A percentile compares a stretch with the other conserved stretches of the same genome.
phyloP scores from a whole-genome alignment of 2,329 filamentous ascomycete genomes.

The Xylariaceae sp. region DNA sequence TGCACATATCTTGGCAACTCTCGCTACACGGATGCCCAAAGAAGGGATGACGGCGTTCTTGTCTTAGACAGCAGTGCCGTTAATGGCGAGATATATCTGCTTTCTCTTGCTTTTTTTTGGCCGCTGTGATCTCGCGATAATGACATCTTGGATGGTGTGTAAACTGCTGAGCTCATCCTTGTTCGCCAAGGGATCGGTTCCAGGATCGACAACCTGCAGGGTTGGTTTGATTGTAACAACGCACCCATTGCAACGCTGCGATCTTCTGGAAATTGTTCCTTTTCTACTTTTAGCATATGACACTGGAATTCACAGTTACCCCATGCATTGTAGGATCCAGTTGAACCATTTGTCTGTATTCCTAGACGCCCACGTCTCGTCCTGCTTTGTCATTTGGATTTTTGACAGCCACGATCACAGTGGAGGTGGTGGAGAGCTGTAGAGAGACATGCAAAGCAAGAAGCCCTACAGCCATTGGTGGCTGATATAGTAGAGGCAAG shows the following conservation, averaged over 20 bases:
- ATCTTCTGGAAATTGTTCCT: constrained; percentile 31
- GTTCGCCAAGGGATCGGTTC: constrained; percentile 21
- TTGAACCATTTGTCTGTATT: background rate
- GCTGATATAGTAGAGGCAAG: constrained; percentile 1
- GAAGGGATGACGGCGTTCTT: constrained; percentile 4
- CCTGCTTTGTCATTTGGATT: background rate
- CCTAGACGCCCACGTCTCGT: background rate
- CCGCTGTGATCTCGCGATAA: background rate
- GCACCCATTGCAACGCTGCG: constrained; percentile 20
- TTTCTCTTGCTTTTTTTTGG: constrained; percentile 12
- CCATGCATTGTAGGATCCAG: constrained; percentile 1
- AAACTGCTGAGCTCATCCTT: constrained; percentile 1
- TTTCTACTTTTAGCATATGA: constrained; percentile 28
- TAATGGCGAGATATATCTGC: constrained; percentile 6
- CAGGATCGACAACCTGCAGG: constrained; percentile 26
- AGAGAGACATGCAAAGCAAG: constrained; percentile 4
- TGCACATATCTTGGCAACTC: background rate
- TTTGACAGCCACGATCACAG: background rate
- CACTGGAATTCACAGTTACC: constrained; percentile 14
- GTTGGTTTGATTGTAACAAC: constrained; percentile 20
- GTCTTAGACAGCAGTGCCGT: constrained; percentile 23
- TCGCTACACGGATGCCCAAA: constrained; percentile 8
- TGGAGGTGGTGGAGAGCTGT: background rate
- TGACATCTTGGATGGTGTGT: background rate
- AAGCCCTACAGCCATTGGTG: constrained; percentile 1